phyloP scores from a whole-genome alignment of 192 early-diverging fungal species.

The Podila epicladia region DNA sequence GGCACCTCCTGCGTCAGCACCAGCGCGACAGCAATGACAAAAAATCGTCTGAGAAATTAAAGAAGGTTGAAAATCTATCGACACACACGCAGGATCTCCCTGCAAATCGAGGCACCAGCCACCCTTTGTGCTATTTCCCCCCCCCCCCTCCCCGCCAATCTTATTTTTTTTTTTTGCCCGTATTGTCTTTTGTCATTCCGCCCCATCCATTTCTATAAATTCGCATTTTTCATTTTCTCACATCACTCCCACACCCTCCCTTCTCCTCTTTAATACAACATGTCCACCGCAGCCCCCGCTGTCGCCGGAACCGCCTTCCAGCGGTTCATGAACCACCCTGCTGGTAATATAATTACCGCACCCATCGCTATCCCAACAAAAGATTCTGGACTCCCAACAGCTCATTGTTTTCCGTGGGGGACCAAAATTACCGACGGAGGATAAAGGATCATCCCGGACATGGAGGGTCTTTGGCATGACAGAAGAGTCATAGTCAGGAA shows the following conservation, averaged over 20 bases:
- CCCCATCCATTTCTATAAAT: constrained; percentile 3
- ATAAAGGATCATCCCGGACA: no score
- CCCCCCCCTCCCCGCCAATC: no score
- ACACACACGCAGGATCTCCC: no score
- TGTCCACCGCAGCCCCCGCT: constrained; percentile 51
- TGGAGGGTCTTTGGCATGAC: no score
- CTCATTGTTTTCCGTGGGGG: no score
- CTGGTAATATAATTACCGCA: constrained; percentile 39
- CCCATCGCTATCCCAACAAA: no score
- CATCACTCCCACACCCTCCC: neutral
- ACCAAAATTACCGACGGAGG: no score
- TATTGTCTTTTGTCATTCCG: neutral
- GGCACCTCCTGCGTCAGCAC: neutral
- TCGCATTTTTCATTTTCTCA: neutral
- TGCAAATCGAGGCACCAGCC: no score
- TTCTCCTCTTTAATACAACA: constrained; percentile 6
- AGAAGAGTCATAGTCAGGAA: no score
- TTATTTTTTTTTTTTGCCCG: neutral
- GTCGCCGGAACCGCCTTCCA: constrained; percentile 68
- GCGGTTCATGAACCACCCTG: constrained; percentile 78
- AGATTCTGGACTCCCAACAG: no score
- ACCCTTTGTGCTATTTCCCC: no score
- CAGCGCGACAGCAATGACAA: neutral
- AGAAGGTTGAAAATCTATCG: neutral
- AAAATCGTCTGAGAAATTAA: neutral